A percentile compares a stretch with the other conserved stretches of the same genome.
These are phyloP conservation scores for Limnanthes douglasii DNA, from an alignment of 345 rosid genomes.

Conservation along the genomic window DNA sequence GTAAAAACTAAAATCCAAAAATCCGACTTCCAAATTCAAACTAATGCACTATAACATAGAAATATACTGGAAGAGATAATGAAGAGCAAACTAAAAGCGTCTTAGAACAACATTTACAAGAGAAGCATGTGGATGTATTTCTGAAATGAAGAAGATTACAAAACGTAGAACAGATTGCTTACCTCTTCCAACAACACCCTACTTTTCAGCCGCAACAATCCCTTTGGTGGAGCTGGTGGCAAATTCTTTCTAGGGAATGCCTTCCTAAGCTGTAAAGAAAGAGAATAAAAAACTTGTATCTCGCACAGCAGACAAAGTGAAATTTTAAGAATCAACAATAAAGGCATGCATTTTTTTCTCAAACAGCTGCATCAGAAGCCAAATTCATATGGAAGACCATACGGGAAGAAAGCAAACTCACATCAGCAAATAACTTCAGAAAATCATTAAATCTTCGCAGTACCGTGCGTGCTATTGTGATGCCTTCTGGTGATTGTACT, in stretches of 20 bases:
- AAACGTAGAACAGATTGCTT: slow-evolving; percentile 11
- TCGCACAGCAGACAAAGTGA: neutral
- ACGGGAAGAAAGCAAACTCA: slow-evolving; percentile 19
- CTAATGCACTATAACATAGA: too few relatives aligned
- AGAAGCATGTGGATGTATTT: too few relatives aligned
- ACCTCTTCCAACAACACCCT: slow-evolving; percentile 95
- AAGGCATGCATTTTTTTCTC: neutral
- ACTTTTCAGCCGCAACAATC: slow-evolving; percentile 78
- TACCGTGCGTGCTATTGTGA: slow-evolving; percentile 47
- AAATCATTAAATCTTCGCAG: slow-evolving; percentile 95
- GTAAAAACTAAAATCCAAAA: too few relatives aligned
- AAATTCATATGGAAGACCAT: neutral
- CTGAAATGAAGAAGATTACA: too few relatives aligned
- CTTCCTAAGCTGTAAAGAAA: slow-evolving; percentile 54
- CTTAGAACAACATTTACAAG: too few relatives aligned
- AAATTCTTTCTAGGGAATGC: slow-evolving; percentile 61
- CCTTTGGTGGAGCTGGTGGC: slow-evolving; percentile 94
- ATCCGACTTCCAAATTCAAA: too few relatives aligned
- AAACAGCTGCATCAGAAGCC: neutral
- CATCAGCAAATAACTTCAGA: slow-evolving; percentile 72
- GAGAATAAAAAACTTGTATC: slow-evolving; percentile 9
- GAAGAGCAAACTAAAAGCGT: too few relatives aligned
- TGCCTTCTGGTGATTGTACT: slow-evolving; percentile 81
- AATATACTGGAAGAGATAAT: too few relatives aligned
- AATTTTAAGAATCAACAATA: slow-evolving; percentile 1